These are phyloP conservation scores for Phyllosticta capitalensis DNA, from an alignment of 2,329 filamentous ascomycete species.

Conservation along the genomic window DNA sequence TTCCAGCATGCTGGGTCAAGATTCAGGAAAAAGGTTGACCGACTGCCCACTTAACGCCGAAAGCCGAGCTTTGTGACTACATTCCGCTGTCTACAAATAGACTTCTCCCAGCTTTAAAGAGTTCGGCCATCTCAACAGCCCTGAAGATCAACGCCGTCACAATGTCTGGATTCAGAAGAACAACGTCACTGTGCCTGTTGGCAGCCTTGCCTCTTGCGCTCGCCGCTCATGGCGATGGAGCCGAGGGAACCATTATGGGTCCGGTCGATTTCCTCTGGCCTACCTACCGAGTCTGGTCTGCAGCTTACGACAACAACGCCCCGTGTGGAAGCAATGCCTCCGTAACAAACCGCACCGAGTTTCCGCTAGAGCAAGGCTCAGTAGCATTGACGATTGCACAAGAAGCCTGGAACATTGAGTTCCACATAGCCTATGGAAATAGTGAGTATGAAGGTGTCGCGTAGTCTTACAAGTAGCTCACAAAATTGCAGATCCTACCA, in stretches of 20 bases:
- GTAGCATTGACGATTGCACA: conserved; percentile 49
- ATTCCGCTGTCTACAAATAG: background rate
- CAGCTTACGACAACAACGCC: conserved; percentile 44
- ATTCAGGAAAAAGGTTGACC: background rate
- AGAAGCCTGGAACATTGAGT: conserved; percentile 45
- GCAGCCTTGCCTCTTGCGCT: background rate
- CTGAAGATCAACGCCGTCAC: background rate
- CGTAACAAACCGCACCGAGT: conserved; percentile 43
- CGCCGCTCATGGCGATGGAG: conserved; percentile 16
- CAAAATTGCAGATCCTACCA: conserved; percentile 30
- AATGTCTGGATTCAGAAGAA: background rate
- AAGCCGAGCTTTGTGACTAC: no score
- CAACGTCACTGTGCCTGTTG: background rate
- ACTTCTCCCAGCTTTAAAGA: background rate
- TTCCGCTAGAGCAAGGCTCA: conserved; percentile 50
- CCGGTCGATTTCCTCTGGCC: conserved; percentile 55
- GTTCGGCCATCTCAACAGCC: background rate
- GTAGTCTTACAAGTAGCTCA: no score
- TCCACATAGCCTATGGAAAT: conserved; percentile 45
- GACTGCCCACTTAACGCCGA: background rate
- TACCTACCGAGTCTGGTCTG: conserved; percentile 46
- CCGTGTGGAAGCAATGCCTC: conserved; percentile 47
- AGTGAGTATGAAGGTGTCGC: no score
- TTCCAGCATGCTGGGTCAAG: background rate
- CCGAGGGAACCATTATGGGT: conserved; percentile 36